Percentiles rank a stretch among this genome's conserved stretches.
These are phyloP conservation scores for Colletotrichum neosansevieriae DNA, from an alignment of 2,329 filamentous ascomycete genomes.

Conservation along the genomic window DNA sequence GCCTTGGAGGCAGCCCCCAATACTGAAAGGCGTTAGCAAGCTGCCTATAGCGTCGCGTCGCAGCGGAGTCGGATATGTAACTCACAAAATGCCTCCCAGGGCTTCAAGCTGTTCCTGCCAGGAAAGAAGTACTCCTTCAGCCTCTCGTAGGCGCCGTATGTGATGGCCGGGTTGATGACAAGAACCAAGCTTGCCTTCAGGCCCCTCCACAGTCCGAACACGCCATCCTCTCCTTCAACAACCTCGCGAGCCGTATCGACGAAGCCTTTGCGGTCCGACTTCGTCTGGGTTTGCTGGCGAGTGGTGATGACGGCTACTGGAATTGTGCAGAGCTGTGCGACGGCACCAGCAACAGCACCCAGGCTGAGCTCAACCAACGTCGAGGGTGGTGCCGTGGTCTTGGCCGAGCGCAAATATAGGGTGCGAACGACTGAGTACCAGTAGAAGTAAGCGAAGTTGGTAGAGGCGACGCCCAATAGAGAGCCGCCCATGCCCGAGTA, in stretches of 20 bases:
- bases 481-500: conserved; percentile 91
- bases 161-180: conserved; percentile 96
- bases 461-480: conserved; percentile 91
- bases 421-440: conserved; percentile 94
- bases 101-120: conserved; percentile 78
- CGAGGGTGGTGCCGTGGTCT: conserved; percentile 68
- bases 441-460: conserved; percentile 99
- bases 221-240: conserved; percentile 88
- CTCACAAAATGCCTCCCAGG: conserved; percentile 93
- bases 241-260: conserved; percentile 91
- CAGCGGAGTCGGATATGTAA: conserved; percentile 43
- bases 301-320: conserved; percentile 96
- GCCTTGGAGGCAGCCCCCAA: conserved; percentile 94
- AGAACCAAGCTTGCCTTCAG: conserved; percentile 95
- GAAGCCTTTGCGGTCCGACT: conserved; percentile 85
- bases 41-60: background rate
- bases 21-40: conserved; percentile 61
- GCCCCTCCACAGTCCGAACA: conserved; percentile 91
- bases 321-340: conserved; percentile 96
- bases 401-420: conserved; percentile 76
- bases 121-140: conserved; percentile 83
- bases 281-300: conserved; percentile 91
- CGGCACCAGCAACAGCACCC: conserved; percentile 87
- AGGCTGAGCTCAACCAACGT: conserved; percentile 86
- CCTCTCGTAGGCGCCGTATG: conserved; percentile 95